These are phyloP conservation scores for Herpotrichia juniperi DNA, from an alignment of 2,329 filamentous ascomycete species.

Conservation along the genomic window DNA sequence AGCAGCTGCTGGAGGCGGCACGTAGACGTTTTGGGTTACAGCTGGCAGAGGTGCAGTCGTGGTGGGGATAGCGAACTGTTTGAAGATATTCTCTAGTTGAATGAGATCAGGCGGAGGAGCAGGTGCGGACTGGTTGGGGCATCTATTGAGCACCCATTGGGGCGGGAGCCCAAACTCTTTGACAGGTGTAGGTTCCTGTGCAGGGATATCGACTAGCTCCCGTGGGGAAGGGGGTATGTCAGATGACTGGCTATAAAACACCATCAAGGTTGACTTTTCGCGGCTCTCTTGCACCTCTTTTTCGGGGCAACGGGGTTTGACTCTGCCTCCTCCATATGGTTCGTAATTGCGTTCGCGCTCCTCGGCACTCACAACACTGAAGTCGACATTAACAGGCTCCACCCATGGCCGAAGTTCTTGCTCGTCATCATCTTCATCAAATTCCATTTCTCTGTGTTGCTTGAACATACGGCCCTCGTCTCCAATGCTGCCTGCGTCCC, in stretches of 20 bases:
- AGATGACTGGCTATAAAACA: conserved; percentile 50
- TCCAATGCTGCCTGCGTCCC: conserved; percentile 74
- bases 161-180: conserved; percentile 48
- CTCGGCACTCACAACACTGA: conserved; percentile 47
- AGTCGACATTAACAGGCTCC: conserved; percentile 49
- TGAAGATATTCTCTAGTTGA: conserved; percentile 32
- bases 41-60: conserved; percentile 15
- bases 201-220: conserved; percentile 49
- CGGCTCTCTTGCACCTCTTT: conserved; percentile 51
- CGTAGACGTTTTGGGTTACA: conserved; percentile 23
- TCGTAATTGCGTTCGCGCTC: conserved; percentile 53
- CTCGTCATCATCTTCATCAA: conserved; percentile 66
- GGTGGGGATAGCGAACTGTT: conserved; percentile 26
- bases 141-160: conserved; percentile 28
- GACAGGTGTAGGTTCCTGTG: conserved; percentile 28
- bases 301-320: conserved; percentile 49
- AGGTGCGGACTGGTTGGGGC: conserved; percentile 23
- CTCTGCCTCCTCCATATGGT: conserved; percentile 52
- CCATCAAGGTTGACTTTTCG: conserved; percentile 55
- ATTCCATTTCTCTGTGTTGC: conserved; percentile 68
- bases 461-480: conserved; percentile 64
- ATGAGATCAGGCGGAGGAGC: conserved; percentile 26
- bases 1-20: conserved; percentile 22
- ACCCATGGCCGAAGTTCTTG: conserved; percentile 43
- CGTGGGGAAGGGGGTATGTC: conserved; percentile 56